Evolutionary conservation across 2,329 filamentous ascomycete genomes (phyloP), one percentile per base, ranked within the genome.

Genomic region (Phoma sp.): DNA sequence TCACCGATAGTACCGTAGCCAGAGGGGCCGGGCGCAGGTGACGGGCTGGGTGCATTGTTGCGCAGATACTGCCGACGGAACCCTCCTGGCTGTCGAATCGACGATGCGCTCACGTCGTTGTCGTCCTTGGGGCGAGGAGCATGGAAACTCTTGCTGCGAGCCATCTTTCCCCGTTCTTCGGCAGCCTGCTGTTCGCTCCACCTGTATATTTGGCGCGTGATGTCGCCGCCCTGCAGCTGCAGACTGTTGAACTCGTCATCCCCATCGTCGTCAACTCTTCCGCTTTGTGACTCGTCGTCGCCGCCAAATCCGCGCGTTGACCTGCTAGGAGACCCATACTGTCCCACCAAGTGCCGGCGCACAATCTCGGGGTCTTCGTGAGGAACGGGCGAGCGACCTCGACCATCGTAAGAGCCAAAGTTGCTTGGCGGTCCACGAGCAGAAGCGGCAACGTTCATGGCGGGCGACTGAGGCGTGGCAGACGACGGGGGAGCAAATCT

Each of bases 311-410:
- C 69, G 15, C 67, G 65, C 11, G 70, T 62, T 18, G 70, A 72
- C 47, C 68, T 61, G 54, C 65, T 71, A n/a, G 73, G 72, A 20
- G 74, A 76, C 15, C 71, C 71, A 56, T 75, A 73, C 42, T 68
- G 68, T 20, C 64, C 72, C 86, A 17, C 97, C 91, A 66, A 96
- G 80, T 99, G 95, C 62, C 93, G 84, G 73, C 88, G 92, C 61
- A 99, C 85, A 47, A 98, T 91, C 72, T 97, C 93, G 14, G 92
- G 89, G 67, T 98, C 92, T 76, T 98, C 93, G 69, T 88, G 89
- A 4, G 88, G 87, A 18, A 81, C 86, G 40, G 81, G 83, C 69
- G 72, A 80, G 57, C 76, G 75, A 61, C 67, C 75, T 61, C 87
- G 84, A 42, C 85, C 85, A 60, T 95, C 91, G 66, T 96, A 92